Base-by-base conservation (phyloP, 139 green algal genomes). In the Coelastrella sp. region DNA sequence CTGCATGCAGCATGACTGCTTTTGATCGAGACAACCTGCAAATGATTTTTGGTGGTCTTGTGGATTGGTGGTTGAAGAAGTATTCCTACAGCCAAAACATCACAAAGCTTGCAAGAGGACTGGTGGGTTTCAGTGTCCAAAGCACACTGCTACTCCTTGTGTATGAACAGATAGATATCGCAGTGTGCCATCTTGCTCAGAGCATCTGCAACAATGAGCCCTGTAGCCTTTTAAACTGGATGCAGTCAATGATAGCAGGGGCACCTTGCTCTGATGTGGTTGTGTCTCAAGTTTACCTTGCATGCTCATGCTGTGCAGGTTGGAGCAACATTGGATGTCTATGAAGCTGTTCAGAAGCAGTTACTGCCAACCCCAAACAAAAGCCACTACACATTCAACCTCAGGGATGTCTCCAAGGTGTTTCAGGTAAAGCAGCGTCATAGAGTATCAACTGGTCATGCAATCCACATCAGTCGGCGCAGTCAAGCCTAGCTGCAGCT, bases 371-470 rank as follows among this genome's bases (percentile, higher is more conserved):
- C 94, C 3, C 94, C 94, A 19, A 91, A 88, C 37, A 96, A 96
- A 87, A 92, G 83, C 50, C 93, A 96, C 87, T 96, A 96, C 88
- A 91, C 91, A 6, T 96, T 96, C 92, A 96, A 96, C 87, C 83
- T 96, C 86, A 78, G 93, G 6, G 93, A 96, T 89, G 94, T 95
- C 81, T 91, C 92, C 17, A 87, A 92, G 17, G 93, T 96, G 41
- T 88, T 96, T n/a, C 93, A 93, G 87, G 89, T 91, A 51, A 34
- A 57, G 45, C 45, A 13, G 15, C 45, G 45, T 23, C 45, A 57
- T 1, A 23, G 15, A 9, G 15, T 57, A 1, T 9, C 11, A 13
- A 9, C 45, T 23, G 11, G 15, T 57, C 1, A 2, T 13, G 11
- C 45, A 23, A 9, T 23, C 45, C 11, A 57, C 45, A 13, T 13